Percentiles rank a stretch among this genome's conserved stretches.
Evolutionary conservation across 139 green algal species (phyloP).

Genomic region (Closterium sp.): DNA sequence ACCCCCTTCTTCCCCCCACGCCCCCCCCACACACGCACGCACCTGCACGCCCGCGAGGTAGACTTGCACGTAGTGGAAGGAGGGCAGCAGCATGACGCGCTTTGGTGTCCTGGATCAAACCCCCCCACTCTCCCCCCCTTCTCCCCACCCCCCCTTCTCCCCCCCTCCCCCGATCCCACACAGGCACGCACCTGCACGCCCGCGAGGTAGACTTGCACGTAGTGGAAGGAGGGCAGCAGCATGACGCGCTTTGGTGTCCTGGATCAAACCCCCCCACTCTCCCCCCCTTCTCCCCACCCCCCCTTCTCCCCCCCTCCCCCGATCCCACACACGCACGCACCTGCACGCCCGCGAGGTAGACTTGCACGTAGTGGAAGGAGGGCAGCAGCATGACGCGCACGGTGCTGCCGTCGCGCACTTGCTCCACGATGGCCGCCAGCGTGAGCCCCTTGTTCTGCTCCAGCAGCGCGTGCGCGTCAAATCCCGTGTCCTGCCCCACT

Average conservation of each 20-base stretch:
- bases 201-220: conserved; percentile 69
- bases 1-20: no score
- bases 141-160: no score
- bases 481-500: conserved; percentile 42
- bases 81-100: conserved; percentile 72
- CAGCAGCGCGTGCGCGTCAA: conserved; percentile 60
- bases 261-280: no score
- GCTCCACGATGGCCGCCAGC: conserved; percentile 82
- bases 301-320: no score
- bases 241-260: conserved; percentile 67
- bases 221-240: conserved; percentile 69
- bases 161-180: no score
- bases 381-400: conserved; percentile 78
- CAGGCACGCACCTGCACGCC: conserved; percentile 62
- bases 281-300: no score
- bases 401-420: conserved; percentile 70
- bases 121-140: no score
- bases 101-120: conserved; percentile 59
- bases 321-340: background rate
- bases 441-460: conserved; percentile 59
- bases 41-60: conserved; percentile 71
- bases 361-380: conserved; percentile 61
- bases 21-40: background rate
- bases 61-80: conserved; percentile 65
- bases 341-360: conserved; percentile 75